These are phyloP conservation scores for Aurantiochytrium sp. DNA, from an alignment of 108 stramenopile species.

Conservation along the genomic window DNA sequence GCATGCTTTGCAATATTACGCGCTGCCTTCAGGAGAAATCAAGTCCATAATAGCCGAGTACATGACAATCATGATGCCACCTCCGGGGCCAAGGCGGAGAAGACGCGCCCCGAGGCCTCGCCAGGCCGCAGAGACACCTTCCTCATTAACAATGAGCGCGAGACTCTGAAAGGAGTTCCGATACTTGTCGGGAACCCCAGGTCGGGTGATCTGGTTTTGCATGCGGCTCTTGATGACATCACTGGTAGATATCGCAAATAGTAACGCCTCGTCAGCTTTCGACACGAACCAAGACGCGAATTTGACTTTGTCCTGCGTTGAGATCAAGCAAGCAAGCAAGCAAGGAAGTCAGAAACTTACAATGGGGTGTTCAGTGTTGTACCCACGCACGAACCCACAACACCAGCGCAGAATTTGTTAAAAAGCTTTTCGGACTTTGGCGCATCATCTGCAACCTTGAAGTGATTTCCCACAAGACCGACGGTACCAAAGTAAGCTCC, in stretches of 20 bases:
- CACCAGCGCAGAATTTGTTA: slow-evolving; percentile 34
- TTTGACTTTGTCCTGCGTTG: background rate
- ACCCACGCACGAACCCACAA: slow-evolving; percentile 34
- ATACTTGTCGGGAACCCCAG: slow-evolving; percentile 30
- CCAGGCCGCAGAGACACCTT: slow-evolving; percentile 34
- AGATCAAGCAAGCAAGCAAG: background rate
- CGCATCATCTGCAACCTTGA: slow-evolving; percentile 18
- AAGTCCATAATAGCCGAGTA: slow-evolving; percentile 27
- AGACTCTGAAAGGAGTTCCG: slow-evolving; percentile 35
- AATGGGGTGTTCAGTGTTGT: slow-evolving; percentile 42
- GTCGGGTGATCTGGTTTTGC: slow-evolving; percentile 31
- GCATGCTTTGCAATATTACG: background rate
- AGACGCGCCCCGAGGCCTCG: slow-evolving; percentile 38
- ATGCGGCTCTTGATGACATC: slow-evolving; percentile 46
- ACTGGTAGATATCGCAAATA: background rate
- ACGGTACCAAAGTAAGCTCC: slow-evolving; percentile 45
- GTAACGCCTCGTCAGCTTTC: background rate
- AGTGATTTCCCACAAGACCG: slow-evolving; percentile 21
- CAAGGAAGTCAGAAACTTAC: background rate
- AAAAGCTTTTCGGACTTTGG: slow-evolving; percentile 5
- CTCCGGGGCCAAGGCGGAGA: slow-evolving; percentile 32
- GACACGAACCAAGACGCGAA: background rate
- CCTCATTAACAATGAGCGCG: slow-evolving; percentile 27
- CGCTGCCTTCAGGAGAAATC: background rate
- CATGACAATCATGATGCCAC: slow-evolving; percentile 39